Percentiles rank a stretch among this genome's conserved stretches.
Evolutionary conservation across 352 stramenopile species (phyloP).

Genomic region (Phytopythium mirpurense): DNA sequence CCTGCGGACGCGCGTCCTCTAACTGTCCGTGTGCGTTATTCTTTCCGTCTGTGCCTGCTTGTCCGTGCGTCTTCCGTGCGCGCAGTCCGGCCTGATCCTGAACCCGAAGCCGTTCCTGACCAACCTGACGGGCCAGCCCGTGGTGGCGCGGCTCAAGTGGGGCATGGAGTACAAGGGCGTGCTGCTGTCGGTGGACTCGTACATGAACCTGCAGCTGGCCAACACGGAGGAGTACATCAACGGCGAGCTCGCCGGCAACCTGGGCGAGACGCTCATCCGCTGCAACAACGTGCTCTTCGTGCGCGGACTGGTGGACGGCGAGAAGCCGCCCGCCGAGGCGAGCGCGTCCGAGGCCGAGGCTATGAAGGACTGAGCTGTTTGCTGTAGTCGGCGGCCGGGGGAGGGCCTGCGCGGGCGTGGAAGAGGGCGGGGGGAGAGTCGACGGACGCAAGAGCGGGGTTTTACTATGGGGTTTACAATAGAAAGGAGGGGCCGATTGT

Average conservation of each 20-base stretch:
- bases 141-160: conserved; percentile 99
- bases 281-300: conserved; percentile 99
- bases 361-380: conserved; percentile 24
- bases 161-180: conserved; percentile 98
- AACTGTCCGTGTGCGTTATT: conserved; percentile 6
- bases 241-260: conserved; percentile 93
- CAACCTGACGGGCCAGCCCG: conserved; percentile 92
- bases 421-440: not conserved
- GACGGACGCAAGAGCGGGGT: not conserved
- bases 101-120: conserved; percentile 96
- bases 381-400: not conserved
- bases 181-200: conserved; percentile 94
- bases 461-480: conserved; percentile 2
- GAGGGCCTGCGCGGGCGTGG: not conserved
- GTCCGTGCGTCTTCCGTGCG: not conserved
- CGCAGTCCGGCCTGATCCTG: conserved; percentile 83
- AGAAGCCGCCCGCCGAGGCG: conserved; percentile 42
- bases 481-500: not conserved
- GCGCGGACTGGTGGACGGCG: conserved; percentile 72
- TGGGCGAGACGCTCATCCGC: conserved; percentile 98
- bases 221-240: conserved; percentile 98
- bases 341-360: conserved; percentile 28
- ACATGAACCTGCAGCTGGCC: conserved; percentile 99
- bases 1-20: not conserved
- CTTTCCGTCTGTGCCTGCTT: conserved; percentile 7